A percentile compares a stretch with the other conserved stretches of the same genome.
Conservation (phyloP, 257 asterid genomes). For the Ocimum tenuiflorum region DNA sequence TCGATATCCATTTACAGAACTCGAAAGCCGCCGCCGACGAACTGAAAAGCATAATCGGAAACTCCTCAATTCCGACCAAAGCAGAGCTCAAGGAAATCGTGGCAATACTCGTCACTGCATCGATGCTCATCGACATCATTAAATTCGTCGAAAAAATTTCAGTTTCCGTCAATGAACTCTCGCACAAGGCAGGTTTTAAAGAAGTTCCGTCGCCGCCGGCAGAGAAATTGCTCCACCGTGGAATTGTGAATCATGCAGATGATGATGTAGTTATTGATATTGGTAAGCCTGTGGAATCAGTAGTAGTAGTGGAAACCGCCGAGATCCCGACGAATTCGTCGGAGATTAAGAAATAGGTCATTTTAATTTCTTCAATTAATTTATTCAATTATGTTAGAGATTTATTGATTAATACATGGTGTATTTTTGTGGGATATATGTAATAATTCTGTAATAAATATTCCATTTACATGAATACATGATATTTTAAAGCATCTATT, state of each 20-base stretch:
- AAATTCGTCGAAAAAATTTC: conserved; percentile 35
- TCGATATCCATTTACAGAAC: conserved; percentile 24
- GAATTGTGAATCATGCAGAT: background rate
- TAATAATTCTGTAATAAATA: background rate
- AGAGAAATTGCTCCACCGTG: background rate
- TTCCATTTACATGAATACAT: background rate
- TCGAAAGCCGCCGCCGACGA: conserved; percentile 35
- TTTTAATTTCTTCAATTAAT: background rate
- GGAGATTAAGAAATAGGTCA: background rate
- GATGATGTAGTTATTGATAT: background rate
- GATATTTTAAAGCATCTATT: background rate
- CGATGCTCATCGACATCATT: conserved; percentile 38
- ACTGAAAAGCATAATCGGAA: conserved; percentile 24
- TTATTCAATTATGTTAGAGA: background rate
- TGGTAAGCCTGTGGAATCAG: conserved; percentile 22
- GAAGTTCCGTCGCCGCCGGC: background rate
- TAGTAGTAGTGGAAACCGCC: conserved; percentile 22
- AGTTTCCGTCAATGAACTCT: conserved; percentile 34
- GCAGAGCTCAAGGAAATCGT: conserved; percentile 28
- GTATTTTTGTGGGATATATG: conserved; percentile 15
- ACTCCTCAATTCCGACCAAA: conserved; percentile 16
- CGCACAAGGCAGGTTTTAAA: conserved; percentile 34
- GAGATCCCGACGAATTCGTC: background rate
- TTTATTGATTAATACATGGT: background rate
- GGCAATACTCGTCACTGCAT: conserved; percentile 31